Evolutionary conservation across 116 monocot species (phyloP).

Genomic region (Iris pallida): DNA sequence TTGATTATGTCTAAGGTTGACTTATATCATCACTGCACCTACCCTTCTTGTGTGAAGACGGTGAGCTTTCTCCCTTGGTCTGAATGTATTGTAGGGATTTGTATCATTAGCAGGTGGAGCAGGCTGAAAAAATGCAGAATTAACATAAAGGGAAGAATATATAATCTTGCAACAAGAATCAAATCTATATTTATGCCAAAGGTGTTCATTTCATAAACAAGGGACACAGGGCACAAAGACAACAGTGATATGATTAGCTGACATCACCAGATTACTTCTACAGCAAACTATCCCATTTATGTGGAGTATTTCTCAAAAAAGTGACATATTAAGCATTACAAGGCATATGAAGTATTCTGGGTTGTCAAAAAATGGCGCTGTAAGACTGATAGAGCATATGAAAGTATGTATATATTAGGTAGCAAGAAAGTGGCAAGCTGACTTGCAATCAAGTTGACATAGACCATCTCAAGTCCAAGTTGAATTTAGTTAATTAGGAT

Average conservation of each 20-base stretch:
- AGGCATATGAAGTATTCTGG: no score
- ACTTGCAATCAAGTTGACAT: not conserved
- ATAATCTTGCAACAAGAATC: not conserved
- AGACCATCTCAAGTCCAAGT: not conserved
- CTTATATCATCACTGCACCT: conserved; percentile 6
- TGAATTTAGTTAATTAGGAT: not conserved
- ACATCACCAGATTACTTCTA: not conserved
- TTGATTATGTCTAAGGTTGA: no score
- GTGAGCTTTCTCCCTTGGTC: conserved; percentile 91
- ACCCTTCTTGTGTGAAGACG: conserved; percentile 95
- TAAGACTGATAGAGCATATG: not conserved
- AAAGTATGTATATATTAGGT: not conserved
- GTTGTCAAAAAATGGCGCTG: not conserved
- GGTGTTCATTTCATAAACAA: not conserved
- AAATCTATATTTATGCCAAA: no score
- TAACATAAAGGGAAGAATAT: not conserved
- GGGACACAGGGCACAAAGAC: no score
- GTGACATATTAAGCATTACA: not conserved
- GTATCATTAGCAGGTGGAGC: conserved; percentile 94
- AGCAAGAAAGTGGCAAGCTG: not conserved
- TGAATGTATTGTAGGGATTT: conserved; percentile 98
- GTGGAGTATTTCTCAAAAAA: not conserved
- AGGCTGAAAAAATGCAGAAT: conserved; percentile 49
- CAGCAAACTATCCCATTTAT: not conserved
- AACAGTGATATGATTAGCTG: not conserved